Conservation (phyloP, 2,329 filamentous ascomycete species). For the Monosporascus sp. region DNA sequence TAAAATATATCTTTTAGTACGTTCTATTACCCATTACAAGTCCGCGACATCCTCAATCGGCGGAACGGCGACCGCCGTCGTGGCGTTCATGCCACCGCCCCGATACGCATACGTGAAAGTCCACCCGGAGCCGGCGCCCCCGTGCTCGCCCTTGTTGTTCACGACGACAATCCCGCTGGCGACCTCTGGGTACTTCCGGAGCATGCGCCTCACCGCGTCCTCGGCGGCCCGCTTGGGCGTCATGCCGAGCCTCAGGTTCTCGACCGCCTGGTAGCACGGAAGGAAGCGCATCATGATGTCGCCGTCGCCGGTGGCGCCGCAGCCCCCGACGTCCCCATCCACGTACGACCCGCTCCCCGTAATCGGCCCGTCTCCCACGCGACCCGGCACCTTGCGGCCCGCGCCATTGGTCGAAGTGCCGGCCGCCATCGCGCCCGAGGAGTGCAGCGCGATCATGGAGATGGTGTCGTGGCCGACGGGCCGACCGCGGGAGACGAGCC, state of each 20-base stretch:
- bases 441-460: slow-evolving; percentile 43
- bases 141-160: slow-evolving; percentile 42
- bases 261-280: slow-evolving; percentile 53
- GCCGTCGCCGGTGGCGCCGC: slow-evolving; percentile 52
- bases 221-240: slow-evolving; percentile 42
- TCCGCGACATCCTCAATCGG: slow-evolving; percentile 17
- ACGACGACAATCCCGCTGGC: slow-evolving; percentile 47
- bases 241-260: slow-evolving; percentile 46
- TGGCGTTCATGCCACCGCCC: slow-evolving; percentile 40
- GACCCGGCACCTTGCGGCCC: slow-evolving; percentile 47
- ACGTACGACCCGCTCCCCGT: slow-evolving; percentile 50
- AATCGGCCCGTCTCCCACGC: slow-evolving; percentile 52
- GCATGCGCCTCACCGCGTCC: slow-evolving; percentile 45
- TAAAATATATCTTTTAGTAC: no score
- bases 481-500: slow-evolving; percentile 5
- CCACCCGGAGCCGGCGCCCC: slow-evolving; percentile 48
- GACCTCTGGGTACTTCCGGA: slow-evolving; percentile 40
- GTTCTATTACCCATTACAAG: not conserved
- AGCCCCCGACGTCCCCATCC: slow-evolving; percentile 47
- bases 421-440: slow-evolving; percentile 43
- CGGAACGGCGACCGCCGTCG: slow-evolving; percentile 38
- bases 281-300: slow-evolving; percentile 54
- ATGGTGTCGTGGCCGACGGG: slow-evolving; percentile 44
- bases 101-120: slow-evolving; percentile 49
- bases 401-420: slow-evolving; percentile 53